Conservation (phyloP, 176 grass and related monocot genomes). For the Eleusine indica region DNA sequence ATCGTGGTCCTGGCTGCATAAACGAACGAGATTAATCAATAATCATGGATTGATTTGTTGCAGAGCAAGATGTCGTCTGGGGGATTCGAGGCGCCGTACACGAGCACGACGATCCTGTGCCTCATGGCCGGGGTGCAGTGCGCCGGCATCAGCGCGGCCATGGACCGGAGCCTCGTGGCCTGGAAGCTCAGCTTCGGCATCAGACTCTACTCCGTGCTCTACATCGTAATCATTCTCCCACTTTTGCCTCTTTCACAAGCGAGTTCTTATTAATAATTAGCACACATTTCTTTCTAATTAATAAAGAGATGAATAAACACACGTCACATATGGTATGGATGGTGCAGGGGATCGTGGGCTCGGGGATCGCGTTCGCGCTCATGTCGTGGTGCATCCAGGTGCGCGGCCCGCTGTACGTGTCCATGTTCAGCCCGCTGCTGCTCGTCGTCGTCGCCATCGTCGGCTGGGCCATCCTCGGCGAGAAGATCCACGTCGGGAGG, state of each 20-base stretch:
- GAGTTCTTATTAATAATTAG: neutral
- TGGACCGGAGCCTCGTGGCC: conserved; percentile 50
- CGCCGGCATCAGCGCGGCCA: conserved; percentile 46
- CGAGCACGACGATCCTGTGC: conserved; percentile 78
- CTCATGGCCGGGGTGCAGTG: conserved; percentile 76
- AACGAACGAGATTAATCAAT: neutral
- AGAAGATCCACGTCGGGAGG: conserved; percentile 81
- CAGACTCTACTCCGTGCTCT: conserved; percentile 65
- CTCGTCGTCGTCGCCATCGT: conserved; percentile 80
- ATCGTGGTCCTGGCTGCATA: neutral
- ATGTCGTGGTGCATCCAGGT: conserved; percentile 91
- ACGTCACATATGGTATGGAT: neutral
- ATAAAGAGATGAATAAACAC: neutral
- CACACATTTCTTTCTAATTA: neutral
- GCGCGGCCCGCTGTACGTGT: conserved; percentile 80
- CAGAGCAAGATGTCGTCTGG: conserved; percentile 80
- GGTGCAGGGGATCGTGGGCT: conserved; percentile 63
- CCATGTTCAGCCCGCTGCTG: conserved; percentile 95
- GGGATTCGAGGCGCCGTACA: conserved; percentile 76
- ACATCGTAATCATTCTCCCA: conserved; percentile 55
- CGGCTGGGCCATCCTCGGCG: conserved; percentile 77
- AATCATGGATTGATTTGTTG: neutral
- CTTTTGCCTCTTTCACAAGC: neutral
- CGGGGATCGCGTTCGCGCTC: conserved; percentile 62
- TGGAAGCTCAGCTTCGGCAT: conserved; percentile 87